Percentiles rank a stretch among this genome's conserved stretches.
Conservation (phyloP, 1,284 basidiomycete species). For the Marasmius oreades region DNA sequence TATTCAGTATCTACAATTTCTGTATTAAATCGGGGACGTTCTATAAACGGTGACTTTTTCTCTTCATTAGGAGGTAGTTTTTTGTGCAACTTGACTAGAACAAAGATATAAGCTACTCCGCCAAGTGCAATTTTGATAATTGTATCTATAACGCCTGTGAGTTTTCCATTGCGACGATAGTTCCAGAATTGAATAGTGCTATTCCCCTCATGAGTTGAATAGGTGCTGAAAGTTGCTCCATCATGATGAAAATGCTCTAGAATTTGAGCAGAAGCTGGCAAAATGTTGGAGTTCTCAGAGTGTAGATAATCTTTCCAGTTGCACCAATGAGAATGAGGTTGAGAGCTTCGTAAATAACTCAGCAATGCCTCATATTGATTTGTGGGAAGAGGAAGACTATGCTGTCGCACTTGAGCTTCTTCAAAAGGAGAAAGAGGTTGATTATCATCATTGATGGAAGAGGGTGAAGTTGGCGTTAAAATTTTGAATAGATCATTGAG, state of each 20-base stretch:
- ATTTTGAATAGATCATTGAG: neutral
- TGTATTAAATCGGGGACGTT: neutral
- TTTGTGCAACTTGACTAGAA: constrained; percentile 17
- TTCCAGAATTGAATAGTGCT: constrained; percentile 21
- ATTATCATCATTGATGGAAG: neutral
- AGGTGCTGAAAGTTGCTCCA: constrained; percentile 15
- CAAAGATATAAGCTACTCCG: constrained; percentile 17
- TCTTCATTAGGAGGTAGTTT: neutral
- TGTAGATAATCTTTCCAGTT: neutral
- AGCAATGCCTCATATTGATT: neutral
- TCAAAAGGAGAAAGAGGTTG: neutral
- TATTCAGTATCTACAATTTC: neutral
- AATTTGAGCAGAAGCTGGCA: constrained; percentile 8
- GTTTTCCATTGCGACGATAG: constrained; percentile 1
- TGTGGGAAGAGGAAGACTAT: neutral
- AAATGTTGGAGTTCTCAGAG: neutral
- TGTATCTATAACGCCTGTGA: constrained; percentile 19
- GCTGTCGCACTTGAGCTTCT: neutral
- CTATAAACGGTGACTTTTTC: constrained; percentile 6
- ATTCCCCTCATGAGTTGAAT: constrained; percentile 19
- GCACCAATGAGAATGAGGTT: neutral
- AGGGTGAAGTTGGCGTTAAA: neutral
- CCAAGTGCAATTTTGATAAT: constrained; percentile 22
- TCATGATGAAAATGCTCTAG: constrained; percentile 16
- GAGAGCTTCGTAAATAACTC: neutral